Conservation (phyloP, 2,329 filamentous ascomycete species). For the Pestalotiopsis sp. region DNA sequence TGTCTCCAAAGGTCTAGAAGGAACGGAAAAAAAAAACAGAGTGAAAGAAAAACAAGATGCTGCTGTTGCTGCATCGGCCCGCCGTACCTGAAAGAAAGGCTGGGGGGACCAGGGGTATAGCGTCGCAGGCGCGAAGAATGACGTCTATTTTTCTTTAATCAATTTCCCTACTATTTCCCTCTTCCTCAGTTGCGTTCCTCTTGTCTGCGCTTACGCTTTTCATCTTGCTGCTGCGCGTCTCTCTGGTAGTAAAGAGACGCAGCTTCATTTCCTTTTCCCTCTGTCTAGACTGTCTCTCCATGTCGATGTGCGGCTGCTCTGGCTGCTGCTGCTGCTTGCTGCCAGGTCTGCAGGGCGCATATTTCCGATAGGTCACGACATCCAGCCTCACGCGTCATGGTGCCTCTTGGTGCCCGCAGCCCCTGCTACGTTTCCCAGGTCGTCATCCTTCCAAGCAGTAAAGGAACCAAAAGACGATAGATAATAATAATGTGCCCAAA, state of each 20-base stretch:
- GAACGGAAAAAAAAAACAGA: background rate
- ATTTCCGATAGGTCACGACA: background rate
- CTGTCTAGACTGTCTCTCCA: background rate
- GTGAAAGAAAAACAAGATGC: background rate
- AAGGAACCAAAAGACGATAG: background rate
- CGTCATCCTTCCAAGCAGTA: too few relatives aligned
- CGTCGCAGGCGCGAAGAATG: background rate
- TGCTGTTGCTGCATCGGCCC: background rate
- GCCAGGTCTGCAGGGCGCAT: background rate
- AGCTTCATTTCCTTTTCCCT: background rate
- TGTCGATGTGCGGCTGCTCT: background rate
- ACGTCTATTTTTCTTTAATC: background rate
- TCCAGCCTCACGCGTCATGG: background rate
- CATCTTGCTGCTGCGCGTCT: background rate
- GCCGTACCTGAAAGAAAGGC: background rate
- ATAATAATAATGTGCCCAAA: background rate
- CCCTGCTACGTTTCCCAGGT: background rate
- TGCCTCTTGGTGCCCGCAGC: background rate
- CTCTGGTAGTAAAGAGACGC: background rate
- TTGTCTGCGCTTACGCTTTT: too few relatives aligned
- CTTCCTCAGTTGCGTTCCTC: too few relatives aligned
- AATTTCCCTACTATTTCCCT: background rate
- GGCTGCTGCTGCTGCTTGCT: background rate
- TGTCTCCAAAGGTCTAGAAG: background rate
- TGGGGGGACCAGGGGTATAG: background rate